phyloP scores from a whole-genome alignment of 768 basidiomycete species.

The Naematelia aurantialba region DNA sequence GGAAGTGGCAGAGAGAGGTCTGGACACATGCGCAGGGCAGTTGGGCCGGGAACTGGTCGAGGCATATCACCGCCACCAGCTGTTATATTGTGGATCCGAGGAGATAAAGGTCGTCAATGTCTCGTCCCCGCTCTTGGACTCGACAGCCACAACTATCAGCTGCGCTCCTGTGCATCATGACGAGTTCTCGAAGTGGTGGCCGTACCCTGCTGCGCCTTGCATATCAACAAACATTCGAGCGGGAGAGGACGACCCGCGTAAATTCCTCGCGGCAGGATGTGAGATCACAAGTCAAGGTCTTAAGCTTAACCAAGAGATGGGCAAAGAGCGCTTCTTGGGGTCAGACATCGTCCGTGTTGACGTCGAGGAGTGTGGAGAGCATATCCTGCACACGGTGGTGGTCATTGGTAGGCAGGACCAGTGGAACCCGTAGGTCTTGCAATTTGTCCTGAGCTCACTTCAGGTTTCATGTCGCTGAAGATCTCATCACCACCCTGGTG shows the following conservation, averaged over 20 bases:
- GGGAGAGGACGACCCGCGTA: constrained; percentile 10
- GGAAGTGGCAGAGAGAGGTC: constrained; percentile 19
- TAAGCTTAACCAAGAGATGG: constrained; percentile 29
- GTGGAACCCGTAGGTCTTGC: constrained; percentile 36
- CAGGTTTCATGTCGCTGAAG: constrained; percentile 47
- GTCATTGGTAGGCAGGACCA: constrained; percentile 44
- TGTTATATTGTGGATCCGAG: constrained; percentile 20
- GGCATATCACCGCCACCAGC: constrained; percentile 24
- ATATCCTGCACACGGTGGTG: constrained; percentile 28
- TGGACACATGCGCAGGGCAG: constrained; percentile 38
- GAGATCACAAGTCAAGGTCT: constrained; percentile 25
- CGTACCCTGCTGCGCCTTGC: constrained; percentile 42
- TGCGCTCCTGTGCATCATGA: constrained; percentile 32
- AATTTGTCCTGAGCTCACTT: background rate
- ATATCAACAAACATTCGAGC: constrained; percentile 29
- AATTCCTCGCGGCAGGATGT: constrained; percentile 20
- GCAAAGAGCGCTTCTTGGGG: constrained; percentile 39
- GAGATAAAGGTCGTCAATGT: background rate
- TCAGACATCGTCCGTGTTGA: constrained; percentile 11
- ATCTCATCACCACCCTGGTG: constrained; percentile 46
- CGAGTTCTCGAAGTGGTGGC: constrained; percentile 40
- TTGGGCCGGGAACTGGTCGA: constrained; percentile 27
- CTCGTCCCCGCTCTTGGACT: background rate
- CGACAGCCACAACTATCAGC: constrained; percentile 20
- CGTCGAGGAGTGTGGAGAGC: constrained; percentile 17